These are phyloP conservation scores for Vigna radiata DNA, from an alignment of 306 rosid species.

Conservation along the genomic window DNA sequence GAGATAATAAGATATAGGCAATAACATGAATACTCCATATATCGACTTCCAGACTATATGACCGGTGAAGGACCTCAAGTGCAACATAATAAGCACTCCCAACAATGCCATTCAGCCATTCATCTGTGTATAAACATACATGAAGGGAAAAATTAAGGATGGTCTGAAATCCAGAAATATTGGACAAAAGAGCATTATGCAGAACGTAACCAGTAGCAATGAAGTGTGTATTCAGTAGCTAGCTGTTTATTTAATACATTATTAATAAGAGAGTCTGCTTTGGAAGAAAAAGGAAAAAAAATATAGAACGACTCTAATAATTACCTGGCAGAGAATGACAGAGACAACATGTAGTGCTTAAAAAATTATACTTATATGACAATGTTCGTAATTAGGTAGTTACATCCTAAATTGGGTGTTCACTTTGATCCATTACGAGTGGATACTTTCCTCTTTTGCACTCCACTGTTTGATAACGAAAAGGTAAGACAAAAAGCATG, in stretches of 20 bases:
- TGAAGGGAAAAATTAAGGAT: conserved; percentile 2
- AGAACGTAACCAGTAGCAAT: conserved; percentile 3
- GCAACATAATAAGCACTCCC: conserved; percentile 99
- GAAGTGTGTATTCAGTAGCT: neutral
- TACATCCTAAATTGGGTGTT: too few relatives aligned
- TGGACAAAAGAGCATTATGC: conserved; percentile 8
- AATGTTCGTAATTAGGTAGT: too few relatives aligned
- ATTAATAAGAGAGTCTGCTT: conserved; percentile 13
- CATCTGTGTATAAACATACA: conserved; percentile 55
- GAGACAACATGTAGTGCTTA: too few relatives aligned
- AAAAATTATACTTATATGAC: too few relatives aligned
- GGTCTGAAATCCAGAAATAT: conserved; percentile 16
- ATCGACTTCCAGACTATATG: conserved; percentile 90
- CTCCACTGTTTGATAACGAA: too few relatives aligned
- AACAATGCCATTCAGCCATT: conserved; percentile 89
- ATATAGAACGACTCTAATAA: conserved; percentile 19
- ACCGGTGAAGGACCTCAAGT: conserved; percentile 97
- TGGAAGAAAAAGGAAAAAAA: conserved; percentile 30
- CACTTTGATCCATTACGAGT: too few relatives aligned
- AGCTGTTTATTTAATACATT: conserved; percentile 7
- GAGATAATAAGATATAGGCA: conserved; percentile 80
- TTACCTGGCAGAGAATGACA: neutral
- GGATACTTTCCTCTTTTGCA: too few relatives aligned
- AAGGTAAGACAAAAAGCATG: too few relatives aligned
- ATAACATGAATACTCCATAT: conserved; percentile 98